A percentile compares a stretch with the other conserved stretches of the same genome.
Evolutionary conservation across 495 filamentous ascomycete species (phyloP).

Genomic region (Aspergillus bridgeri): DNA sequence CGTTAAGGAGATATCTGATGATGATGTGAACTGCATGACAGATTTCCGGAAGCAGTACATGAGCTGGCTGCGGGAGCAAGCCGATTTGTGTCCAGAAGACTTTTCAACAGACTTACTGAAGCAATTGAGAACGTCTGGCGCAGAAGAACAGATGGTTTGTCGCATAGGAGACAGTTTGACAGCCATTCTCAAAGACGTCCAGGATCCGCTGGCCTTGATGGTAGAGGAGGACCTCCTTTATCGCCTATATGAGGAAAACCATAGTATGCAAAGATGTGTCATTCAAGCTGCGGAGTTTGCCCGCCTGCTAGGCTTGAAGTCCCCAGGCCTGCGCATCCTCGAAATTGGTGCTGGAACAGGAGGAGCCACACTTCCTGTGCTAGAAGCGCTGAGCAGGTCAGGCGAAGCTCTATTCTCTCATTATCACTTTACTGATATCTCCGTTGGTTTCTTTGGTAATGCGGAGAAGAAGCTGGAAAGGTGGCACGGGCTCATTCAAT

Average conservation of each 20-base stretch:
- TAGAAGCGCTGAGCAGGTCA: too few species aligned
- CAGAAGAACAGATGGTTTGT: conserved; percentile 10
- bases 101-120: too few species aligned
- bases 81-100: background rate
- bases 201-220: conserved; percentile 17
- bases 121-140: background rate
- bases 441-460: conserved; percentile 28
- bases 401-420: too few species aligned
- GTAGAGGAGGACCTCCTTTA: conserved; percentile 23
- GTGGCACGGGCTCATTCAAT: conserved; percentile 28
- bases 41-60: background rate
- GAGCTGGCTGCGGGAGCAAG: background rate
- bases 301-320: too few species aligned
- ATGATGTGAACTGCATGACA: conserved; percentile 2
- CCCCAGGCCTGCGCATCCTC: too few species aligned
- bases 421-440: conserved; percentile 28
- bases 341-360: too few species aligned
- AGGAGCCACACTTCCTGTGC: too few species aligned
- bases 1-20: background rate
- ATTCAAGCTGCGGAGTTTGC: too few species aligned
- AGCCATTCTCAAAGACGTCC: background rate
- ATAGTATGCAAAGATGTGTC: too few species aligned
- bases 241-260: conserved; percentile 15
- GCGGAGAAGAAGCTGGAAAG: conserved; percentile 26
- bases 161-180: conserved; percentile 1